phyloP scores from a whole-genome alignment of 768 basidiomycete species.

The Suillus subalutaceus region DNA sequence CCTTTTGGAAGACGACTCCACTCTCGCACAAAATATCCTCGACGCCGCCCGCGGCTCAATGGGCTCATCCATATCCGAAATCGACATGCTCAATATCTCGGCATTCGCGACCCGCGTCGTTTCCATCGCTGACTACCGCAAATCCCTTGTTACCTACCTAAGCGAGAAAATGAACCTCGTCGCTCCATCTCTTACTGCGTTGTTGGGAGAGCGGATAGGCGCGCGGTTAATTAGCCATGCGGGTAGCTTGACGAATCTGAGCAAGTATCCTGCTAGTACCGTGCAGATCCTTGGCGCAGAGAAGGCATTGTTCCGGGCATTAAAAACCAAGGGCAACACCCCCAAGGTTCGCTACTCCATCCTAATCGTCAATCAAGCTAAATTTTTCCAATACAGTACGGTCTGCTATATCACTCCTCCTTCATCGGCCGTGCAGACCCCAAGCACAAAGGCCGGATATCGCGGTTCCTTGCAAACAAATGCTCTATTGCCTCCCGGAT shows the following conservation, averaged over 20 bases:
- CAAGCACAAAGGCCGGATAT: slow-evolving; percentile 96
- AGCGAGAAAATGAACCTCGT: slow-evolving; percentile 98
- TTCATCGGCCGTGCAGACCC: slow-evolving; percentile 95
- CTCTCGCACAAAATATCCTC: slow-evolving; percentile 88
- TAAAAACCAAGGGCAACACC: slow-evolving; percentile 99
- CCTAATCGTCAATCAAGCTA: background rate
- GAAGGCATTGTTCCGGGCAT: slow-evolving; percentile 94
- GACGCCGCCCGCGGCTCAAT: slow-evolving; percentile 94
- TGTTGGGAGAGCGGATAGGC: slow-evolving; percentile 91
- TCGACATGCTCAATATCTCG: slow-evolving; percentile 95
- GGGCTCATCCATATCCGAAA: slow-evolving; percentile 88
- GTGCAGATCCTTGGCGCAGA: slow-evolving; percentile 98
- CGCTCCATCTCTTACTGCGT: slow-evolving; percentile 88
- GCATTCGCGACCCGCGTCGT: slow-evolving; percentile 90
- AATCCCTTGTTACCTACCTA: slow-evolving; percentile 83
- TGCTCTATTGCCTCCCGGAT: slow-evolving; percentile 96
- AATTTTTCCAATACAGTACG: slow-evolving; percentile 63
- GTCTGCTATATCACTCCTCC: slow-evolving; percentile 94
- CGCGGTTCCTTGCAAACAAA: slow-evolving; percentile 98
- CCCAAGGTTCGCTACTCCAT: slow-evolving; percentile 66
- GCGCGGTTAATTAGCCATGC: slow-evolving; percentile 95
- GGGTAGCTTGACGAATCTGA: slow-evolving; percentile 93
- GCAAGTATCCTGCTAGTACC: slow-evolving; percentile 98
- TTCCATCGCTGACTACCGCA: slow-evolving; percentile 92
- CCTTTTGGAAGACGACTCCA: slow-evolving; percentile 82